Conservation (phyloP, 139 green algal genomes). For the Volvox africanus region DNA sequence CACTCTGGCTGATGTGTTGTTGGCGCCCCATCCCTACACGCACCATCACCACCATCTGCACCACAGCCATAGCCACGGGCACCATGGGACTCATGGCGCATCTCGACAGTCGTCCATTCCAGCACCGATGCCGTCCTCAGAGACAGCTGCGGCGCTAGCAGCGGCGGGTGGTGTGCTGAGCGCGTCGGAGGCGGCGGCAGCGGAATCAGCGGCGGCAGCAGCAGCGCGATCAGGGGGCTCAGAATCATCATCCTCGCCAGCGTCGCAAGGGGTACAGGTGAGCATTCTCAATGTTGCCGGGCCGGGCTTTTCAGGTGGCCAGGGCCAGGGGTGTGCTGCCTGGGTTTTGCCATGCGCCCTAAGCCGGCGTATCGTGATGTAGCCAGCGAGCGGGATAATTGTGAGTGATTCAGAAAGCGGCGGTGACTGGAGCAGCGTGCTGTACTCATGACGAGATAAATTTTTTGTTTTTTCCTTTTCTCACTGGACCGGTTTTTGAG, state of each 20-base stretch:
- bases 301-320: too few species aligned
- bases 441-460: too few species aligned
- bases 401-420: too few species aligned
- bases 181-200: slow-evolving; percentile 22
- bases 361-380: too few species aligned
- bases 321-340: too few species aligned
- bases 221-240: neutral
- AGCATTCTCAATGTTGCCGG: too few species aligned
- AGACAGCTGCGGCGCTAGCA: neutral
- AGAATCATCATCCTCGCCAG: neutral
- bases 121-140: neutral
- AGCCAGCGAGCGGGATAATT: too few species aligned
- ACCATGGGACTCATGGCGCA: neutral
- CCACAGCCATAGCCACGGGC: neutral
- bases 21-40: slow-evolving; percentile 25
- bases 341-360: too few species aligned
- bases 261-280: neutral
- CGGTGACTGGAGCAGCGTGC: too few species aligned
- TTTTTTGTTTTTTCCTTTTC: too few species aligned
- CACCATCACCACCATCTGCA: slow-evolving; percentile 3
- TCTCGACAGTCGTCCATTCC: neutral
- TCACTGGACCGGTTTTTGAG: too few species aligned
- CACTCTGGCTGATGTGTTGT: slow-evolving; percentile 42
- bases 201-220: neutral
- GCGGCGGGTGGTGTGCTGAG: slow-evolving; percentile 6